Base-by-base conservation (phyloP, 371 early-diverging fungal species). In the Haplosporangium sp. region DNA sequence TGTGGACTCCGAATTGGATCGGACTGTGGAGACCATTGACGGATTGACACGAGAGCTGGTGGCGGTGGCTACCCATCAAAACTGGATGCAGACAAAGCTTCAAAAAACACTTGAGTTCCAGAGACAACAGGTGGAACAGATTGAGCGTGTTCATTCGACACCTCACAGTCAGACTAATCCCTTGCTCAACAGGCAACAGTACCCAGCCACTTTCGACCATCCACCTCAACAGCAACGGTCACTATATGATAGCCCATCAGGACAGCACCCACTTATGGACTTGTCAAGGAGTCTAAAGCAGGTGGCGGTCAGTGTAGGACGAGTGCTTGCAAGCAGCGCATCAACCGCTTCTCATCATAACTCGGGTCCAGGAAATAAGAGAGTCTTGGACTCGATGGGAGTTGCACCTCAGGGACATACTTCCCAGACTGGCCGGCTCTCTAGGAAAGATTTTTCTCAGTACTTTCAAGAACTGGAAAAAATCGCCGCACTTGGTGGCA, bases 401-500 rank as follows among this genome's bases (percentile, higher is more conserved):
- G 18, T 12, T 12, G 29, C 38, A 14, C 18, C 7, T 36, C 45
- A 46, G n/a, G n/a, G 29, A 21, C 4, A 20, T 37, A 38, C 50
- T 52, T 43, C 59, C 41, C 41, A 36, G 42, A 2, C 20, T 5
- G 20, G 56, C 6, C 58, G 64, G 16, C 53, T 72, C 37, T 23
- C 61, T 5, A 41, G 70, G 40, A 75, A 69, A 40, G 75, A 75
- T 43, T 69, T 75, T 65, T 65, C 70, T 0, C 64, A 48, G 7
- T 75, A 75, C 48, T 69, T 75, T 41, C 65, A 75, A 38, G 76
- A 76, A 51, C 60, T 76, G 55, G 76, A 76, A 18, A 76, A 76
- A 56, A 48, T 76, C 46, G 76, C 76, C 0, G 76, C 71, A 8
- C 62, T 76, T 38, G 71, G 76, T 13, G 55, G 70, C 5, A 70